These are phyloP conservation scores for Glycine tomentella DNA, from an alignment of 306 rosid genomes.

Conservation along the genomic window DNA sequence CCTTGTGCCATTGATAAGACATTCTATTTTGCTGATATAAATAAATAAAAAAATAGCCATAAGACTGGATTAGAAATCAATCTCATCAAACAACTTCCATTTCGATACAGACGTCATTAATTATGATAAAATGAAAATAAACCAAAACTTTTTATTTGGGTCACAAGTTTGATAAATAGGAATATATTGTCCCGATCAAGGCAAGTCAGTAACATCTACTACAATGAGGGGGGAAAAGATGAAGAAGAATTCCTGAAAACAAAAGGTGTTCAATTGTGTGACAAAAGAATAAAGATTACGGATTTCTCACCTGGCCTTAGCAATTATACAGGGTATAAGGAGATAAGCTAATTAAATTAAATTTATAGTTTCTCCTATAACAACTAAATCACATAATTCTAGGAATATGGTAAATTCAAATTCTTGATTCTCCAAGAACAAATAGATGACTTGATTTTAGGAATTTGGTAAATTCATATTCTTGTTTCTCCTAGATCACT, in stretches of 20 bases:
- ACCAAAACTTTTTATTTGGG: neutral
- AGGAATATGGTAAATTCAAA: neutral
- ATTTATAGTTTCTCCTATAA: neutral
- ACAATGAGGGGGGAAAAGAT: neutral
- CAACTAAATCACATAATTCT: neutral
- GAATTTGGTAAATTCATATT: neutral
- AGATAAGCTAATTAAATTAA: neutral
- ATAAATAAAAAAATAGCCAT: too few species aligned
- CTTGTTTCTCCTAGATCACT: neutral
- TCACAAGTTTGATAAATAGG: too few species aligned
- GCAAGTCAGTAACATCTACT: neutral
- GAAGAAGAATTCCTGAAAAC: neutral
- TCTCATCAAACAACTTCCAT: neutral
- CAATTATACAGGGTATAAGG: too few species aligned
- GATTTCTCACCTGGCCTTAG: neutral
- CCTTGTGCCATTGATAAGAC: too few species aligned
- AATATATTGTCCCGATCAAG: neutral
- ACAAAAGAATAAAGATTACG: neutral
- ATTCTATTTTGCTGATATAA: too few species aligned
- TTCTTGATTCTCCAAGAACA: neutral
- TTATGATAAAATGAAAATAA: neutral
- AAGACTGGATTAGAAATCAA: neutral
- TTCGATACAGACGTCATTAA: neutral
- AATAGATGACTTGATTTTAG: constrained; percentile 11
- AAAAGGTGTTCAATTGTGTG: neutral